phyloP scores from a whole-genome alignment of 495 filamentous ascomycete genomes.

The Hypoxylon fragiforme region DNA sequence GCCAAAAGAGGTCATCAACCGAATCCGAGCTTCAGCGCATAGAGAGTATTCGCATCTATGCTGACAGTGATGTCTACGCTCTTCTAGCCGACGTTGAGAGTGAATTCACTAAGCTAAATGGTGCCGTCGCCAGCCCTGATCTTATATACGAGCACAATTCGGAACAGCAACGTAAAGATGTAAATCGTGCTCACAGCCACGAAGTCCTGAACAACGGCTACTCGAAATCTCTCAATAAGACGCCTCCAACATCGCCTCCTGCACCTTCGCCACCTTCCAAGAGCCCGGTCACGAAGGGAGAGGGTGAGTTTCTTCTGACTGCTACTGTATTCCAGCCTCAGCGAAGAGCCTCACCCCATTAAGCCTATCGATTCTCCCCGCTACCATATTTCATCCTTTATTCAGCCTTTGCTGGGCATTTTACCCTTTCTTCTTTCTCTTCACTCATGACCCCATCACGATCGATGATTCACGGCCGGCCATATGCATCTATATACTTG shows the following conservation, averaged over 20 bases:
- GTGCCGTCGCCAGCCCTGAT: slow-evolving; percentile 26
- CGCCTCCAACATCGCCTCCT: slow-evolving; percentile 30
- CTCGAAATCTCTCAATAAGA: slow-evolving; percentile 25
- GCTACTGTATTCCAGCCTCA: slow-evolving; percentile 48
- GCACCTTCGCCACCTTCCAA: slow-evolving; percentile 36
- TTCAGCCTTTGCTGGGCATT: slow-evolving; percentile 1
- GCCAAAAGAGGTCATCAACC: slow-evolving; percentile 26
- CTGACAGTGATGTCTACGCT: slow-evolving; percentile 64
- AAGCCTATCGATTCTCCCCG: slow-evolving; percentile 1
- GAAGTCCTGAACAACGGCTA: slow-evolving; percentile 41
- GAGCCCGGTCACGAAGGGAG: slow-evolving; percentile 24
- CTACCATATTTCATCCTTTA: neutral
- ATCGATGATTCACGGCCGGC: slow-evolving; percentile 41
- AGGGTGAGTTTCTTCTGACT: slow-evolving; percentile 46
- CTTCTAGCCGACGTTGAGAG: slow-evolving; percentile 64
- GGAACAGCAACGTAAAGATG: slow-evolving; percentile 34
- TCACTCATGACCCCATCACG: slow-evolving; percentile 20
- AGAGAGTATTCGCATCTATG: slow-evolving; percentile 70
- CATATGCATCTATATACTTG: slow-evolving; percentile 32
- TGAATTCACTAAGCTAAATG: slow-evolving; percentile 58
- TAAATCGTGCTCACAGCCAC: slow-evolving; percentile 47
- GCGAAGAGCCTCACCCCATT: slow-evolving; percentile 13
- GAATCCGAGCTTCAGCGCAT: slow-evolving; percentile 44
- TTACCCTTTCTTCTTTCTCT: slow-evolving; percentile 25
- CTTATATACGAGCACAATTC: neutral